Base-by-base conservation (phyloP, 139 green algal genomes). In the Asterochloris erici region DNA sequence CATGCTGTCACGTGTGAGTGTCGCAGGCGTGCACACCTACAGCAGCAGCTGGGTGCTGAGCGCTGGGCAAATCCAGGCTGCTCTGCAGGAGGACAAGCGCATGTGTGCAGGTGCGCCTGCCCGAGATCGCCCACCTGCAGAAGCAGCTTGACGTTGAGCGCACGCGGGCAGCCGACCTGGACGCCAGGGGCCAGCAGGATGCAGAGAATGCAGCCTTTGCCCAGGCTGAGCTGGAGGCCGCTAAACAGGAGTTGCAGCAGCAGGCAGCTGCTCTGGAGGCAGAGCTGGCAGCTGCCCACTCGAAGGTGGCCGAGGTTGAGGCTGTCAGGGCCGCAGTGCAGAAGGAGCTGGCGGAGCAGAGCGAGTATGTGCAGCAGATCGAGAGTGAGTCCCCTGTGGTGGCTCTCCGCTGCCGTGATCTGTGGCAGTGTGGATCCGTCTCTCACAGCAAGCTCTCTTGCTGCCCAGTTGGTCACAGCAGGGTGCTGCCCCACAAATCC, bases 121-220 rank as follows among this genome's bases (percentile, higher is more conserved):
- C 92, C 23, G 88, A 91, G 79, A 90, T 94, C 71, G 86, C 93
- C 26, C 89, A 89, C 77, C 87, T 91, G 61, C 68, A 84, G 74
- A 82, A 87, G 74, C 66, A 86, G 79, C 75, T 92, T 21, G 83
- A 28, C 28, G 61, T 82, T 69, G 38, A 54, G 38, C 69, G 66
- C 71, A 38, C 74, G 11, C 26, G 61, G 26, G 64, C 38, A 0
- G 74, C 75, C 60, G 81, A 89, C 71, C 71, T 87, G 78, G 75
- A 79, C 47, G 68, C 83, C 68, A 63, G 60, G 24, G 79, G 62
- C 27, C 62, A 79, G 60, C 54, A 68, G 27, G 68, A 82, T 60
- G 77, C 63, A 23, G 77, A 80, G 47, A 64, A 38, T 26, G 69
- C 79, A 71, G 66, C 66, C 17, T 71, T 26, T 21, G 66, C 66